Evolutionary conservation across 140 eudicot species (phyloP).

Genomic region (Erigeron philadelphicus): DNA sequence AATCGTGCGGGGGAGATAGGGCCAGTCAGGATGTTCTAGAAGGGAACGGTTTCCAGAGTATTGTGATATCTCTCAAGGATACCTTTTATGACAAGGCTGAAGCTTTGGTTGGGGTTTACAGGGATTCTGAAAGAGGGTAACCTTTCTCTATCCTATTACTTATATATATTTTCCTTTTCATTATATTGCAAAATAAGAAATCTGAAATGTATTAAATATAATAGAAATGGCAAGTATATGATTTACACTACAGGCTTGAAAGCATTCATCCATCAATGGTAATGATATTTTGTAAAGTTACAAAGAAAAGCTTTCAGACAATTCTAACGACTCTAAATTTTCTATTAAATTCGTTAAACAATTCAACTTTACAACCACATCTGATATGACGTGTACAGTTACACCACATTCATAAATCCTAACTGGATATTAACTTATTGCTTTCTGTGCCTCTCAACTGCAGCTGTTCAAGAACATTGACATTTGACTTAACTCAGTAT

Average conservation of each 20-base stretch:
- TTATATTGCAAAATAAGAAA: background rate
- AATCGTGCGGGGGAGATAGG: conserved; percentile 69
- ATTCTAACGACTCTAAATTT: too few species aligned
- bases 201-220: background rate
- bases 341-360: too few species aligned
- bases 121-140: conserved; percentile 79
- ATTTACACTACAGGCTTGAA: background rate
- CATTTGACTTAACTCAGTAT: conserved; percentile 71
- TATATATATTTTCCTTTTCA: background rate
- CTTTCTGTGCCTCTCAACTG: background rate
- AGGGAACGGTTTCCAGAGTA: conserved; percentile 85
- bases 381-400: background rate
- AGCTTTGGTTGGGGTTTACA: conserved; percentile 90
- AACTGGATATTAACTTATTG: background rate
- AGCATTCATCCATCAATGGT: background rate
- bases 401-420: background rate
- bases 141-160: background rate
- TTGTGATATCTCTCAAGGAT: conserved; percentile 92
- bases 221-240: background rate
- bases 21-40: conserved; percentile 44
- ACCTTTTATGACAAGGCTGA: conserved; percentile 97
- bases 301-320: too few species aligned
- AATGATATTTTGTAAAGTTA: background rate
- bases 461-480: conserved; percentile 94
- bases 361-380: background rate